Evolutionary conservation across 805 yeast species (phyloP).

Genomic region (Candida saitoana): DNA sequence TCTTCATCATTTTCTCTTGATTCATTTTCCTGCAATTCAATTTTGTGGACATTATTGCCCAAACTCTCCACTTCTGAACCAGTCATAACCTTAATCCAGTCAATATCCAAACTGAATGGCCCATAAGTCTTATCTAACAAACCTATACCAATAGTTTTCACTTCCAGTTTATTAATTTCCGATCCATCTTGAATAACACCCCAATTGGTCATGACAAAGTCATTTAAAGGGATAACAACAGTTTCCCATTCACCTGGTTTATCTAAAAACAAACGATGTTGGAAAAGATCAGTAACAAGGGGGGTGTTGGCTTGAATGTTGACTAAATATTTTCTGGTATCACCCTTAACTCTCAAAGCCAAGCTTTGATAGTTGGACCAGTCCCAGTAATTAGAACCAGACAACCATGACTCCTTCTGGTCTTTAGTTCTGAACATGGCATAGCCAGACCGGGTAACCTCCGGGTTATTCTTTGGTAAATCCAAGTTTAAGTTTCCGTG

Average conservation of each 20-base stretch:
- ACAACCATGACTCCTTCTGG: conserved; percentile 48
- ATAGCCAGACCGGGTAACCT: conserved; percentile 64
- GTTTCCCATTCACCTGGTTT: conserved; percentile 81
- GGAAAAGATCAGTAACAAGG: conserved; percentile 72
- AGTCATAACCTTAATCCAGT: conserved; percentile 66
- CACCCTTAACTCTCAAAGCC: conserved; percentile 69
- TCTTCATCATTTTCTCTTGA: conserved; percentile 3
- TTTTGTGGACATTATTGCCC: conserved; percentile 22
- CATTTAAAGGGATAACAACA: conserved; percentile 70
- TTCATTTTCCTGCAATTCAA: conserved; percentile 6
- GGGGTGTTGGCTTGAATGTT: conserved; percentile 81
- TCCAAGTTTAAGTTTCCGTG: conserved; percentile 66
- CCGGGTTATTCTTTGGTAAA: conserved; percentile 59
- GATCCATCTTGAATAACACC: conserved; percentile 56
- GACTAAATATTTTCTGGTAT: conserved; percentile 68
- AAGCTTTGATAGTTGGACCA: conserved; percentile 61
- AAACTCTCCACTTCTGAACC: conserved; percentile 48
- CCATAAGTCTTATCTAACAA: conserved; percentile 75
- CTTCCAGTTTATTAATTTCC: conserved; percentile 56
- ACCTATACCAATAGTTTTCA: conserved; percentile 75
- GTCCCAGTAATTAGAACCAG: conserved; percentile 58
- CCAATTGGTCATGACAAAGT: conserved; percentile 78
- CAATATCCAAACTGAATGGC: conserved; percentile 64
- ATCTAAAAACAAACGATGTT: conserved; percentile 70
- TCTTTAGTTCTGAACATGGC: conserved; percentile 83